Evolutionary conservation across 23 red algal species (phyloP), one percentile per base, ranked within the genome.

Genomic region (Porphyridium purpureum): DNA sequence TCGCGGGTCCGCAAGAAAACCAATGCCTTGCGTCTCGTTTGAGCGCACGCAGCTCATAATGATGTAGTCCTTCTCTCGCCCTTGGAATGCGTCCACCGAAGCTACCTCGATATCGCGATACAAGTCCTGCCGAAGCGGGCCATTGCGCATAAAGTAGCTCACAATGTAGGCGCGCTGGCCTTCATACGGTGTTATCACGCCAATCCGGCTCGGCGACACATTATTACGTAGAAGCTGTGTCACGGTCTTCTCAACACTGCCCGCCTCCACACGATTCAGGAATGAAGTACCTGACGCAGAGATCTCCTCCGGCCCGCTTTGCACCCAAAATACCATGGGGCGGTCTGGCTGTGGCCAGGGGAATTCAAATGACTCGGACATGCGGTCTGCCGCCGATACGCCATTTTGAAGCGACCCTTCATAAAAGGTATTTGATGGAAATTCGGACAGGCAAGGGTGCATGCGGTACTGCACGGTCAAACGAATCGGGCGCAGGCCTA

Each of bases 41-140:
- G 70, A 84, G 34, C 90, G 74, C 31, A 98, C 79, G 38, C 77
- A 84, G 15, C 70, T 80, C 35, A 98, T 46, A 25, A 98, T 85
- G 27, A 98, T 83, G 58, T 84, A 80, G 7, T 69, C 59, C 11
- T 83, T 83, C 55, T 98, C 90, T 5, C 79, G 57, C 8, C 90
- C 90, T 50, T 98, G 90, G 72, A 98, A 98, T 20, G 90, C 78
- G 57, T 98, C 90, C 20, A 98, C 79, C 4, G 79, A 80, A 29
- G 76, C 76, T 33, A 95, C 78, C 48, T 84, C 84, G 21, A 93
- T 74, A 28, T 80, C 74, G 20, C 72, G 61, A 30, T 93, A 93
- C 15, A 93, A 29, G 14, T 93, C 84, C 29, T 75, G 70, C 27
- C 84, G 62, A 29, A 93, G 64, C 20, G 84, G 51, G 23, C 84